phyloP scores from a whole-genome alignment of 129 eudicot species.

The Centrapalus pauciflorus region DNA sequence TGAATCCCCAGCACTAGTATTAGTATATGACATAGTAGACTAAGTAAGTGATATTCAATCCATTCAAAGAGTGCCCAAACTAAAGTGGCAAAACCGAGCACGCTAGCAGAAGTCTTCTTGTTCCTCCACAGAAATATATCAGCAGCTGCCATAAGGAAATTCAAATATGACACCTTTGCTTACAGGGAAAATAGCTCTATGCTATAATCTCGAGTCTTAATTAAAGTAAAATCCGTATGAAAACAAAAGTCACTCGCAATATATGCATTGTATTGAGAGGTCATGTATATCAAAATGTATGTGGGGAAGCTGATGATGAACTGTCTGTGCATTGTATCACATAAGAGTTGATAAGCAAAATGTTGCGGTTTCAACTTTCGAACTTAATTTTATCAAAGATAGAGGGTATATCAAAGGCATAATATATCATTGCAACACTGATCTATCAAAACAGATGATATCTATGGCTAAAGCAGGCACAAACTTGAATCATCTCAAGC shows the following conservation, averaged over 20 bases:
- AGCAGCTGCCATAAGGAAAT: constrained; percentile 53
- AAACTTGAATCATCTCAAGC: background rate
- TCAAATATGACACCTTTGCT: background rate
- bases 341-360: background rate
- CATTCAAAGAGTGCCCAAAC: constrained; percentile 81
- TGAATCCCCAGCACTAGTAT: constrained; percentile 52
- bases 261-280: background rate
- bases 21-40: constrained; percentile 66
- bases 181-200: background rate
- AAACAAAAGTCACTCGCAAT: background rate
- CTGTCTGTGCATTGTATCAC: constrained; percentile 6
- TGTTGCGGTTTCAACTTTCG: background rate
- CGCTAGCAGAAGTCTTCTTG: constrained; percentile 57
- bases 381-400: background rate
- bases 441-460: background rate
- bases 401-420: background rate
- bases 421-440: background rate
- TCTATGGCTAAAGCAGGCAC: background rate
- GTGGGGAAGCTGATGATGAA: background rate
- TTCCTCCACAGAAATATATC: constrained; percentile 84
- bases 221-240: background rate
- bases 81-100: constrained; percentile 71
- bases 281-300: background rate
- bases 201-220: background rate
- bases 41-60: constrained; percentile 83